Evolutionary conservation across 495 filamentous ascomycete genomes (phyloP), one percentile per base, ranked within the genome.

Genomic region (Niebla homalea): DNA sequence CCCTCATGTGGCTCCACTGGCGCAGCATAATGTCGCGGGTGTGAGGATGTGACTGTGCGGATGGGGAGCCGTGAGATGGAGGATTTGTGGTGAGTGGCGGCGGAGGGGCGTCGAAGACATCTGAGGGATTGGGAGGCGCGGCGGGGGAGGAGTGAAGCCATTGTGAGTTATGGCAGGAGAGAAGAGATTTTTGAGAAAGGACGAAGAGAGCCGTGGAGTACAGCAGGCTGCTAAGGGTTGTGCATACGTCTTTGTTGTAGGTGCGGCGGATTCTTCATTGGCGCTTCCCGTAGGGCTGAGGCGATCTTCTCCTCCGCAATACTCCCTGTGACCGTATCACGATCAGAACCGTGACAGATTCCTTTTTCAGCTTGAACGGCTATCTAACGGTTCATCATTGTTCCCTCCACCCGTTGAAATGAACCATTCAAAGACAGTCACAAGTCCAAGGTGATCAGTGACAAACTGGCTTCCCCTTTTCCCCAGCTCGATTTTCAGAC

Each of bases 41-140:
- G 67, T 22, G 85, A 74, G 57, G 78, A 75, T 57, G 85, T 78
- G 67, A 94, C 79, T 57, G 78, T 75, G 56, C 86, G 79, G 51
- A 67, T 65, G 54, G 64, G 23, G 57, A 47, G 63, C 56, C 50
- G 63, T 66, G 62, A 65, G 25, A 52, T 29, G 20, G 43, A 43
- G 29, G 5, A 32, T 32, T 32, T 32, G 43, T 70, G 42, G 54
- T 36, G 32, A 32, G 40, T 48, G 54, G 52, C 58, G 64, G 70
- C 73, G 67, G 70, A 67, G 66, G 69, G 71, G 57, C 76, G 67
- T 59, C 71, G 80, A 50, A 85, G 74, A 61, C 78, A 78, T 70
- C 80, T 81, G 62, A 76, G 72, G 64, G 75, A 71, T 68, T 71
- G 73, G 64, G 75, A 67, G 63, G 71, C 73, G 49, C 85, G 68